Evolutionary conservation across 2,329 filamentous ascomycete species (phyloP).

Genomic region (Lecanicillium sp.): DNA sequence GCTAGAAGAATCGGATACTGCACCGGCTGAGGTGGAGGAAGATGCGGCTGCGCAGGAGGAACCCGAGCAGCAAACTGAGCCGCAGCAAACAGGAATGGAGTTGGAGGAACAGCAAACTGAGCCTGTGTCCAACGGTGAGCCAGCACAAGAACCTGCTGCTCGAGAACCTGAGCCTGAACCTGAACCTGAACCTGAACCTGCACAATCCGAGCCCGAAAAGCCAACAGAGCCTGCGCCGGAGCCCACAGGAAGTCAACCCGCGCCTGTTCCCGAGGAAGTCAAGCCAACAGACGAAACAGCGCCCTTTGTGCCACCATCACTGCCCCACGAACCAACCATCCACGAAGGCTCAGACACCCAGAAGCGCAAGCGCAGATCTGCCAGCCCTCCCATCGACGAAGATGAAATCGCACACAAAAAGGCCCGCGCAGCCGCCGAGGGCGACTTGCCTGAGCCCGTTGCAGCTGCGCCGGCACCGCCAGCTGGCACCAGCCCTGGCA

Average conservation of each 20-base stretch:
- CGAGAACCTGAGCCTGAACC: background rate
- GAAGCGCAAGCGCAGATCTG: conserved; percentile 60
- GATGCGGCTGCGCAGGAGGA: conserved; percentile 9
- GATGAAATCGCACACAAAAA: conserved; percentile 49
- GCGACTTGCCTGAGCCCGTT: conserved; percentile 8
- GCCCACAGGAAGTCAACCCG: conserved; percentile 8
- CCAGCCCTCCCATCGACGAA: conserved; percentile 48
- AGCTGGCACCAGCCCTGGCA: conserved; percentile 2
- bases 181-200: background rate
- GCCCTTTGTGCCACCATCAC: conserved; percentile 4
- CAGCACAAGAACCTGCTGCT: conserved; percentile 1
- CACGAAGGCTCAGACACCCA: conserved; percentile 39
- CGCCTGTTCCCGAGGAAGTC: conserved; percentile 8
- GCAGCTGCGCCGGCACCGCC: conserved; percentile 3
- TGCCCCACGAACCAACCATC: conserved; percentile 5
- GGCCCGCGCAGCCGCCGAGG: conserved; percentile 26
- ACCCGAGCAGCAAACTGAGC: conserved; percentile 12
- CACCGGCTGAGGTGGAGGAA: background rate
- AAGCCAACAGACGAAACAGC: conserved; percentile 9
- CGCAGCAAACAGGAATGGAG: conserved; percentile 14
- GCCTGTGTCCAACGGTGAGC: conserved; percentile 7
- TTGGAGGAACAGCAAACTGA: conserved; percentile 13
- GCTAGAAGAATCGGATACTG: conserved; percentile 35
- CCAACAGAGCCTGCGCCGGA: conserved; percentile 4
- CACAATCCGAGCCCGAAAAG: conserved; percentile 2